Percentiles rank a stretch among this genome's conserved stretches.
phyloP scores from a whole-genome alignment of 2,329 filamentous ascomycete species.

The Penicillium griseofulvum region DNA sequence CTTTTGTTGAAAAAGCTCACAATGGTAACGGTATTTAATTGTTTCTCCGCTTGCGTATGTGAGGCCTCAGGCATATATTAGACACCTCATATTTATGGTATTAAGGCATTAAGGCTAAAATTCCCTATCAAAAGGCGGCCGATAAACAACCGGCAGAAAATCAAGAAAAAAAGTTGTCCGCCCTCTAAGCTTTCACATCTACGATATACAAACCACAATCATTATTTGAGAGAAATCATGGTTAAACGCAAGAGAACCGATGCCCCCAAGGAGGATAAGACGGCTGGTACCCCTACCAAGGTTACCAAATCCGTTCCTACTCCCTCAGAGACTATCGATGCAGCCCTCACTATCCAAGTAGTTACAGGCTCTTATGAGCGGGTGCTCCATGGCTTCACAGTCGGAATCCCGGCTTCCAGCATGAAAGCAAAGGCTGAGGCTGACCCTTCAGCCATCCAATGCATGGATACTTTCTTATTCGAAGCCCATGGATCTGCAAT shows the following conservation, averaged over 20 bases:
- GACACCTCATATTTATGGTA: constrained; percentile 4
- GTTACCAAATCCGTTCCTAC: constrained; percentile 31
- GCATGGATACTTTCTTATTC: constrained; percentile 93
- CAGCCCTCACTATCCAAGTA: constrained; percentile 70
- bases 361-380: constrained; percentile 92
- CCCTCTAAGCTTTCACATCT: constrained; percentile 4
- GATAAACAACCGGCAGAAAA: constrained; percentile 26
- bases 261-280: constrained; percentile 25
- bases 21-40: constrained; percentile 14
- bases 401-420: constrained; percentile 55
- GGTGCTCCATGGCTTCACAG: constrained; percentile 84
- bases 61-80: constrained; percentile 8
- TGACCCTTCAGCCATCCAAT: constrained; percentile 53
- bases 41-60: constrained; percentile 10
- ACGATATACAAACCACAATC: neutral
- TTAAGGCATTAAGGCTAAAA: neutral
- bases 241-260: constrained; percentile 48
- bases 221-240: constrained; percentile 28
- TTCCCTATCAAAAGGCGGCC: constrained; percentile 14
- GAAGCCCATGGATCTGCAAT: constrained; percentile 89
- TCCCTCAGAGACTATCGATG: constrained; percentile 28
- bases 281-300: constrained; percentile 30
- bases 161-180: constrained; percentile 18
- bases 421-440: constrained; percentile 27
- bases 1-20: constrained; percentile 2